phyloP scores from a whole-genome alignment of 73 alveolate species.

The Paramecium tetraurelia region DNA sequence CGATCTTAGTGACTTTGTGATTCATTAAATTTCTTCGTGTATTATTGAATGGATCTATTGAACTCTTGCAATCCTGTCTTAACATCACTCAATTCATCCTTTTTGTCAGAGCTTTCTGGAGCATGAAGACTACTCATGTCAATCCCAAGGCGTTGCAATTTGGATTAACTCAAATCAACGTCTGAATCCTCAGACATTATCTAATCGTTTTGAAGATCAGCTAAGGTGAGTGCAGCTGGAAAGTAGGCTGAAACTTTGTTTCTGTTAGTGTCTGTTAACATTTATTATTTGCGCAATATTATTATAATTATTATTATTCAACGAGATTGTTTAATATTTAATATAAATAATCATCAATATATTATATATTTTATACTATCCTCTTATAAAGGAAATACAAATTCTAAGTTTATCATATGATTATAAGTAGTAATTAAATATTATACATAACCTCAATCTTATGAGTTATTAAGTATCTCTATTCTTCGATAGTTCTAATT shows the following conservation, averaged over 20 bases:
- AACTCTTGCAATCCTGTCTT: slow-evolving; percentile 1
- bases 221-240: slow-evolving; percentile 32
- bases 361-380: background rate
- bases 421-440: too few relatives aligned
- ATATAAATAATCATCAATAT: background rate
- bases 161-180: slow-evolving; percentile 13
- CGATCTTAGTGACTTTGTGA: background rate
- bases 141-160: background rate
- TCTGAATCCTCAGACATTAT: slow-evolving; percentile 2
- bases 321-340: background rate
- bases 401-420: background rate
- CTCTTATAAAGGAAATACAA: too few relatives aligned
- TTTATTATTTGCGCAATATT: background rate
- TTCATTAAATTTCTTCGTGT: background rate
- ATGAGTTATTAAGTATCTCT: too few relatives aligned
- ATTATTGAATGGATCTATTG: background rate
- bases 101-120: slow-evolving; percentile 29
- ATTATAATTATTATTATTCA: background rate
- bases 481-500: too few relatives aligned
- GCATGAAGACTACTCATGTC: slow-evolving; percentile 50
- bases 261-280: slow-evolving; percentile 28
- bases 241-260: slow-evolving; percentile 21
- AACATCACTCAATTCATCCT: slow-evolving; percentile 43
- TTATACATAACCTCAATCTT: too few relatives aligned
- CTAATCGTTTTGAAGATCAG: background rate